Base-by-base conservation (phyloP, 495 filamentous ascomycete species). In the Penicillium coffeae region DNA sequence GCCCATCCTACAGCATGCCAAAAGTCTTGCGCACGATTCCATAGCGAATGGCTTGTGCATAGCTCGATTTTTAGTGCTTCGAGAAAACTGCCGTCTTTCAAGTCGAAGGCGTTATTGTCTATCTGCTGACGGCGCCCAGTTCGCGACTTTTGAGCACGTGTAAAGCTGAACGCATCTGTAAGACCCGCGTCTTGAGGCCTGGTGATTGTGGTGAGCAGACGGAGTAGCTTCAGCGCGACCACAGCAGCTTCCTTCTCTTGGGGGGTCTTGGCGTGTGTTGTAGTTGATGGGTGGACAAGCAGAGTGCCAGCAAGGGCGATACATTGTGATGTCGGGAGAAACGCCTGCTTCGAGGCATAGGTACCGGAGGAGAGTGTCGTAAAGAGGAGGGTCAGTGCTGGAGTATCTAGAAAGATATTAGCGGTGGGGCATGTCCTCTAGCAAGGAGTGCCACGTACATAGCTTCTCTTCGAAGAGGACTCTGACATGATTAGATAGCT, bases 1-100 rank as follows among this genome's bases (percentile, higher is more conserved):
- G 87, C 84, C 93, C 93, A 97, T 3, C 93, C 93, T 1, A 92
- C 82, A 0, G 86, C 78, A 34, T 86, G 80, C 89, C 94, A 98
- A 52, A 97, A 92, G 58, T 95, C 88, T 20, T 86, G 81, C 0
- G 84, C 88, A 15, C 80, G 75, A 13, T 69, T 64, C 81, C 87
- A 95, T 5, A 96, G 40, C 2, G 87, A 80, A 8, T 80, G 79
- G n/a, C 74, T 68, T 18, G 79, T 76, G 1, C 81, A 84, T 21
- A 91, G 65, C 0, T 78, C 72, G 13, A 76, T 66, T 18, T 74
- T 69, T 21, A 70, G 52, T 33, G 74, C 74, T 10, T 72, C 75
- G 25, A 30, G 5, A 3, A 64, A 60, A 46, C 71, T 58, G 12
- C 71, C 63, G 8, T 33, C 21, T 68, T 59, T 58, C 10, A 33